Evolutionary conservation across 345 rosid species (phyloP).

Genomic region (Linum lewisii): DNA sequence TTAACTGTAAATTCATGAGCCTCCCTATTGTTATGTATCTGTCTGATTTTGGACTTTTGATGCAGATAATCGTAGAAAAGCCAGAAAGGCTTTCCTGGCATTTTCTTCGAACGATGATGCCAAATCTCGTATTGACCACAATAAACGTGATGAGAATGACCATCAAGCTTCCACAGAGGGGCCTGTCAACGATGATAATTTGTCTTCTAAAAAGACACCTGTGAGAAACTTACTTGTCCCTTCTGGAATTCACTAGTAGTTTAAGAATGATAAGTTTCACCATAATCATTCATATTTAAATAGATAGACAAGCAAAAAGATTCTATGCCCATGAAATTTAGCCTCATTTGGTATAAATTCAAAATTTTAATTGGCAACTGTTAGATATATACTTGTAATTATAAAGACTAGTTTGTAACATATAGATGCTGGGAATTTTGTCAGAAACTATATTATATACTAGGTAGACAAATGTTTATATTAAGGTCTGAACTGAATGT

Average conservation of each 20-base stretch:
- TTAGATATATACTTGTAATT: neutral
- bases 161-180: slow-evolving; percentile 29
- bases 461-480: no score
- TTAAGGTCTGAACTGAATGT: no score
- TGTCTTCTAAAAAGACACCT: slow-evolving; percentile 50
- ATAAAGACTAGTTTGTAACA: no score
- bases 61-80: slow-evolving; percentile 90
- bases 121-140: slow-evolving; percentile 21
- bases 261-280: neutral
- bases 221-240: slow-evolving; percentile 42
- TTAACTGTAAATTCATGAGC: neutral
- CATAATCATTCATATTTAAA: no score
- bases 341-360: neutral
- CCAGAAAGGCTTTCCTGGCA: slow-evolving; percentile 90
- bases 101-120: slow-evolving; percentile 52
- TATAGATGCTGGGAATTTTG: no score
- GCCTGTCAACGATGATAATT: slow-evolving; percentile 31
- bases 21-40: neutral
- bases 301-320: no score
- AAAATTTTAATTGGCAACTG: neutral
- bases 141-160: slow-evolving; percentile 33
- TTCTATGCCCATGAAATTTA: no score
- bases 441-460: no score
- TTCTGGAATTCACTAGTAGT: neutral
- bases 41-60: slow-evolving; percentile 10